Evolutionary conservation across 1,284 basidiomycete species (phyloP), one percentile per base, ranked within the genome.

Genomic region (Takashimella koratensis): DNA sequence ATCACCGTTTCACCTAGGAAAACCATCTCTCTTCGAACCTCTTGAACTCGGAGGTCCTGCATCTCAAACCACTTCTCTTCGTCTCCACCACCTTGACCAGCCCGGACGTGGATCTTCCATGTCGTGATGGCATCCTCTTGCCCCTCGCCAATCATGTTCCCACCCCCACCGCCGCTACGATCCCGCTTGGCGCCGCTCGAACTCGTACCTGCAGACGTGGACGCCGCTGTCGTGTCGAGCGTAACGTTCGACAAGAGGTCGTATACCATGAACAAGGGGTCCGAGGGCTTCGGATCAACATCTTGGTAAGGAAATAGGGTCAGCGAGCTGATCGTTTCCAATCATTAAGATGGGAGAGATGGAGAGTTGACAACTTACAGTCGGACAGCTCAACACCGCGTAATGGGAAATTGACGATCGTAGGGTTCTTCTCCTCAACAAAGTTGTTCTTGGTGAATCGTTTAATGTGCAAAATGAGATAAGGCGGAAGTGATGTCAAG

Each of bases 391-490:
- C 93, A 20, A 98, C 82, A 0, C 93, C 93, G 53, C 90, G 84
- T 43, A 97, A 81, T 11, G 93, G 93, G 70, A 97, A 98, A 70
- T 96, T 98, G 64, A 99, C 90, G 57, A 98, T 94, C 1, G 96
- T 99, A 2, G 94, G 94, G 70, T 99, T 98, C 75, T 97, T 95
- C 76, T 98, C 95, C 75, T 98, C 95, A 1, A 97, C 91, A 68
- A 99, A 98, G 49, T 83, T 83, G 75, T 98, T 99, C 74, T 91
- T 96, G n/a, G 91, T 96, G 77, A 98, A 99, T 26, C 96, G 85
- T 70, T 95, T 98, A 79, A 89, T 95, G 73, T 97, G 91, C 22
- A 98, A 79, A 64, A 98, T 89, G 63, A 99, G 85, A 71, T 94
- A 98, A 42, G 83, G 90, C 20, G 96, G 96, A 53, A 98, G 79